Evolutionary conservation across 352 stramenopile genomes (phyloP).

Genomic region (Pelagophyceae sp.): DNA sequence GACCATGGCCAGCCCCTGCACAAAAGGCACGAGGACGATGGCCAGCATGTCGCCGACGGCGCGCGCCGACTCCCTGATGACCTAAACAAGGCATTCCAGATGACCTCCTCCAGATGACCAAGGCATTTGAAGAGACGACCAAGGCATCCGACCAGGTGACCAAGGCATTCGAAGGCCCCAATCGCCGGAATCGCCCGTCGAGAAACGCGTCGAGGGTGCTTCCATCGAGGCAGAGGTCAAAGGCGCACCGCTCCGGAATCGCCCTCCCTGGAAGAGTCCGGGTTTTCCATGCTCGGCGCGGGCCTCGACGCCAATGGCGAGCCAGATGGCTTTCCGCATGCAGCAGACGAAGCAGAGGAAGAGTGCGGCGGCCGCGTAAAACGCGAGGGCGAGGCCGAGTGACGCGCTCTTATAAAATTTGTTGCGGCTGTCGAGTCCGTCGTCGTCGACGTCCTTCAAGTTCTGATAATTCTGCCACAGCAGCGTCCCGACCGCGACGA

Average conservation of each 20-base stretch:
- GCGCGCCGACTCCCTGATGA: conserved; percentile 68
- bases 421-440: not conserved
- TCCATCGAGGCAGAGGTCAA: no score
- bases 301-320: conserved; percentile 69
- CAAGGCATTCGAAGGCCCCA: no score
- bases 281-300: no score
- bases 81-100: no score
- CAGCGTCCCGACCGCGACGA: not conserved
- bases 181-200: no score
- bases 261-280: no score
- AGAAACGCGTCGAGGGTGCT: no score
- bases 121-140: no score
- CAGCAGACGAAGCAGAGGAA: conserved; percentile 27
- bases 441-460: not conserved
- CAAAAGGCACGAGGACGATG: conserved; percentile 60
- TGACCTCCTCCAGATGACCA: no score
- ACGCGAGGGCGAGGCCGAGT: conserved; percentile 10
- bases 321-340: conserved; percentile 61
- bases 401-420: not conserved
- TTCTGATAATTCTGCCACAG: not conserved
- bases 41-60: conserved; percentile 61
- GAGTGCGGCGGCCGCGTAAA: conserved; percentile 3
- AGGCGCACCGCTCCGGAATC: no score
- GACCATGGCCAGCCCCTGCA: conserved; percentile 40
- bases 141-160: no score